Evolutionary conservation across 768 basidiomycete species (phyloP).

Genomic region (Boletellus emodensis): DNA sequence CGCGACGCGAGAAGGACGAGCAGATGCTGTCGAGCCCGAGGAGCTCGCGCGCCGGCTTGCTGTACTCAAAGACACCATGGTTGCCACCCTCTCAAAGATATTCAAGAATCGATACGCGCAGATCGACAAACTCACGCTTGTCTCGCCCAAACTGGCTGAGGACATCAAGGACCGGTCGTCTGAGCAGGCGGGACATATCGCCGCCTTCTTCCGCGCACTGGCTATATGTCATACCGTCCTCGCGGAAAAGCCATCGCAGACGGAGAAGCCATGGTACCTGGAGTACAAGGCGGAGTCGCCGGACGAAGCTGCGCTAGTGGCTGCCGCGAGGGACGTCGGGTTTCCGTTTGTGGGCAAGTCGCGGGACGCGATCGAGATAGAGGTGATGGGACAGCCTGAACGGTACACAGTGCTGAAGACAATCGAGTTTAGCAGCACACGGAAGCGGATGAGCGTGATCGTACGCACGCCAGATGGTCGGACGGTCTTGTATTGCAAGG

Average conservation of each 20-base stretch:
- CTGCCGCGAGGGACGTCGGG: constrained; percentile 86
- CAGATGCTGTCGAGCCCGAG: constrained; percentile 59
- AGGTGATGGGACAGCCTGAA: constrained; percentile 87
- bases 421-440: constrained; percentile 90
- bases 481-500: constrained; percentile 88
- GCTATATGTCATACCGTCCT: constrained; percentile 92
- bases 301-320: constrained; percentile 92
- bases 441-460: constrained; percentile 95
- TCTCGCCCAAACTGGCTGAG: constrained; percentile 80
- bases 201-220: constrained; percentile 92
- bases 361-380: constrained; percentile 77
- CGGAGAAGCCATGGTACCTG: constrained; percentile 55
- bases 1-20: constrained; percentile 74
- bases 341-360: constrained; percentile 83
- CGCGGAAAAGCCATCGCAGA: constrained; percentile 66
- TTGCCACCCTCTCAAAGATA: constrained; percentile 62
- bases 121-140: constrained; percentile 75
- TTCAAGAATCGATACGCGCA: constrained; percentile 91
- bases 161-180: constrained; percentile 62
- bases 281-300: constrained; percentile 97
- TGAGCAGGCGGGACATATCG: constrained; percentile 61
- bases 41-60: constrained; percentile 68
- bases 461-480: constrained; percentile 81
- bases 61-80: constrained; percentile 70
- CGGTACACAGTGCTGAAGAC: constrained; percentile 73